Evolutionary conservation across 345 rosid species (phyloP).

Genomic region (Gossypium arboreum): DNA sequence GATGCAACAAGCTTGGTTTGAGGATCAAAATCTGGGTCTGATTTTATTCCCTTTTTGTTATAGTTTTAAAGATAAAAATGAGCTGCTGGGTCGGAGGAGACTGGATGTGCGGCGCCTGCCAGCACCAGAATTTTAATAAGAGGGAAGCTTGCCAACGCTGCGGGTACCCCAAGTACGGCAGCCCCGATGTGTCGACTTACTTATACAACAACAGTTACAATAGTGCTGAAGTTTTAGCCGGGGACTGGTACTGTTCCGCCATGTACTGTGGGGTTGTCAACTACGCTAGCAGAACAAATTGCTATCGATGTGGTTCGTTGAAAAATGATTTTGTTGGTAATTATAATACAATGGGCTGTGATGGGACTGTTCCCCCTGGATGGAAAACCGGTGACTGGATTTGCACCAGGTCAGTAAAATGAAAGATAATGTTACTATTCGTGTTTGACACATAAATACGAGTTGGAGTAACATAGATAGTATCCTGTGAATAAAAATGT

Average conservation of each 20-base stretch:
- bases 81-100: slow-evolving; percentile 87
- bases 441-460: not conserved
- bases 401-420: slow-evolving; percentile 50
- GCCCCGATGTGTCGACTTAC: slow-evolving; percentile 58
- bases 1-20: too few relatives aligned
- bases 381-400: slow-evolving; percentile 98
- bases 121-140: slow-evolving; percentile 73
- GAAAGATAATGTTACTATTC: too few relatives aligned
- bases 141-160: slow-evolving; percentile 72
- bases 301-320: slow-evolving; percentile 62
- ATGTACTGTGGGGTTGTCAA: slow-evolving; percentile 84
- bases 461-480: too few relatives aligned
- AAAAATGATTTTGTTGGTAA: slow-evolving; percentile 35
- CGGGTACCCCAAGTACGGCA: slow-evolving; percentile 65
- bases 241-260: slow-evolving; percentile 90
- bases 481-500: not conserved
- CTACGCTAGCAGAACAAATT: slow-evolving; percentile 75
- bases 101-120: slow-evolving; percentile 79
- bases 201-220: slow-evolving; percentile 24
- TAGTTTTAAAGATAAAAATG: slow-evolving; percentile 34
- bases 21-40: not conserved
- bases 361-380: slow-evolving; percentile 55
- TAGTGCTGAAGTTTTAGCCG: slow-evolving; percentile 61
- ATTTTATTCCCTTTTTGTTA: not conserved
- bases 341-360: not conserved